A percentile compares a stretch with the other conserved stretches of the same genome.
Conservation (phyloP, 208 protist species). For the Naegleria fowleri region DNA sequence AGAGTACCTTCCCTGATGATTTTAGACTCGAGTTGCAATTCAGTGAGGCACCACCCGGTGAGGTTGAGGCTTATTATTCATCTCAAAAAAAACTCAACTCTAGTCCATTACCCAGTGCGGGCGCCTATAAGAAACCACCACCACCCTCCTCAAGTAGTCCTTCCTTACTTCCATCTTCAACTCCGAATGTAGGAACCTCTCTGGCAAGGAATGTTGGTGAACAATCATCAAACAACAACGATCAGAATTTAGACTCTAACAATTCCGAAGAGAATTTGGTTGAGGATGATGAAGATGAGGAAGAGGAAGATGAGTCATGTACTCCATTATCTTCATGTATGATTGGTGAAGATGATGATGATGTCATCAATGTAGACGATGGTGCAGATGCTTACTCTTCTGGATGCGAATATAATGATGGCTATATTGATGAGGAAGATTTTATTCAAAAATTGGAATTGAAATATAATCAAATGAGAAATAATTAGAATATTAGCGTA, state of each 20-base stretch:
- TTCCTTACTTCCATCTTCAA: too few species aligned
- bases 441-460: background rate
- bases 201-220: too few species aligned
- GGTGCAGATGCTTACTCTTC: background rate
- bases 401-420: background rate
- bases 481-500: background rate
- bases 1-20: background rate
- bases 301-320: background rate
- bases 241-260: too few species aligned
- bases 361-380: background rate
- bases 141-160: too few species aligned
- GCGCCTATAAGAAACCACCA: too few species aligned
- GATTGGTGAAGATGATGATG: background rate
- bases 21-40: background rate
- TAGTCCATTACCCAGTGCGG: too few species aligned
- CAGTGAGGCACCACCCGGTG: background rate
- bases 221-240: too few species aligned
- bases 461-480: background rate
- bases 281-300: background rate
- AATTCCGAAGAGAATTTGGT: background rate
- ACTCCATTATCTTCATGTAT: background rate
- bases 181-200: too few species aligned
- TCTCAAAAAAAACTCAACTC: too few species aligned
- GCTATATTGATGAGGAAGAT: background rate
- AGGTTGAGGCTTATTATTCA: too few species aligned